Percentiles rank a stretch among this genome's conserved stretches.
These are phyloP conservation scores for Arachnopeziza araneosa DNA, from an alignment of 2,329 filamentous ascomycete genomes.

Conservation along the genomic window DNA sequence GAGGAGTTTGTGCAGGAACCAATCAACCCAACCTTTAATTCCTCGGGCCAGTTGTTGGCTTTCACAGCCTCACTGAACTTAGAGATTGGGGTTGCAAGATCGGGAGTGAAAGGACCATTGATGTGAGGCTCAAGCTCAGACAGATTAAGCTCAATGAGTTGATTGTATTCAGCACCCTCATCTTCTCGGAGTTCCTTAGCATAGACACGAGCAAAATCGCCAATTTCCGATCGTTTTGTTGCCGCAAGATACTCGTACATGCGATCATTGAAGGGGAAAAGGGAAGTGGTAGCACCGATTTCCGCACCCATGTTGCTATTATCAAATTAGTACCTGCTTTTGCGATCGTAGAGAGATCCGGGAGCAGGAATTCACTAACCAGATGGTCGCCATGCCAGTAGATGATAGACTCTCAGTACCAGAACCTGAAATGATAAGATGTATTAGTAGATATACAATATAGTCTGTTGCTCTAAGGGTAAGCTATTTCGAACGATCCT, in stretches of 20 bases:
- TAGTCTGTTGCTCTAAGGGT: too few relatives aligned
- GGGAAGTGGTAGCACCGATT: conserved; percentile 80
- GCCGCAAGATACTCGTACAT: conserved; percentile 95
- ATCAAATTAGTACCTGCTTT: neutral
- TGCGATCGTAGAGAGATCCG: too few relatives aligned
- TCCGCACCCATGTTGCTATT: conserved; percentile 51
- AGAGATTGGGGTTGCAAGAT: conserved; percentile 95
- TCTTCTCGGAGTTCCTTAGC: conserved; percentile 82
- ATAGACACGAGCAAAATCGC: conserved; percentile 81
- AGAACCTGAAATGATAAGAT: too few relatives aligned
- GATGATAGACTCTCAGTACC: conserved; percentile 39
- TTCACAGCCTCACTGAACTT: conserved; percentile 95
- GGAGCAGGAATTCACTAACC: too few relatives aligned
- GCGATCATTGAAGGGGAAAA: conserved; percentile 97
- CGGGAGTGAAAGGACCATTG: conserved; percentile 98
- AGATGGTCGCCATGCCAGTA: neutral
- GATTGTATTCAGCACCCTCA: conserved; percentile 88
- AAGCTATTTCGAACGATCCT: too few relatives aligned
- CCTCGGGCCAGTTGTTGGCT: conserved; percentile 92
- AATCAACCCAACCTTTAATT: conserved; percentile 94
- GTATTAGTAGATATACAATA: too few relatives aligned
- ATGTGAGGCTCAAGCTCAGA: conserved; percentile 94
- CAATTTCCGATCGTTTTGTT: conserved; percentile 86
- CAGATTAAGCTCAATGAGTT: conserved; percentile 94
- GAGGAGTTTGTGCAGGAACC: conserved; percentile 95